phyloP scores from a whole-genome alignment of 495 filamentous ascomycete species.

The Hypoxylon trugodes region DNA sequence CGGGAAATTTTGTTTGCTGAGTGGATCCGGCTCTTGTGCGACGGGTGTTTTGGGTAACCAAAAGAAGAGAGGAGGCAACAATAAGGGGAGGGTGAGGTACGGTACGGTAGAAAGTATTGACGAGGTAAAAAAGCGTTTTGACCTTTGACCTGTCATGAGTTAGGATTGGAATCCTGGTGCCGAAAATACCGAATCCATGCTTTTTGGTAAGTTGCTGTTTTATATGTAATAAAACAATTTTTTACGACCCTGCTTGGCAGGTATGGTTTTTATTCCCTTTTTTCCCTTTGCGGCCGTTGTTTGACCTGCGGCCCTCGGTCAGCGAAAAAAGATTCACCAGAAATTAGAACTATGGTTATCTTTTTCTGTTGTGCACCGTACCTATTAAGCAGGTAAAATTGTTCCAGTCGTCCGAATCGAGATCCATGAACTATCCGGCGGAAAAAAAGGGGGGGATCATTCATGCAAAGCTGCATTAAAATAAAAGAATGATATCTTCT shows the following conservation, averaged over 20 bases:
- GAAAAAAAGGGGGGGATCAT: conserved; percentile 12
- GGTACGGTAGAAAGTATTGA: conserved; percentile 16
- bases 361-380: conserved; percentile 21
- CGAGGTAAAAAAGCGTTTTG: conserved; percentile 23
- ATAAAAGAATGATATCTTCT: neutral
- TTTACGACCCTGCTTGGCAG: conserved; percentile 27
- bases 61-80: conserved; percentile 14
- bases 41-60: conserved; percentile 26
- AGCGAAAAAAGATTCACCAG: conserved; percentile 37
- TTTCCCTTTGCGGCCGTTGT: conserved; percentile 19
- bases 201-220: conserved; percentile 28
- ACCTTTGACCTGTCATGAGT: conserved; percentile 32
- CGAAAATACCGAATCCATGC: conserved; percentile 43
- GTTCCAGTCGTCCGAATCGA: conserved; percentile 16
- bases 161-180: conserved; percentile 40
- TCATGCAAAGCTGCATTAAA: conserved; percentile 22
- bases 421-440: conserved; percentile 16
- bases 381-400: conserved; percentile 23
- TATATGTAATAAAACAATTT: conserved; percentile 36
- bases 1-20: conserved; percentile 26
- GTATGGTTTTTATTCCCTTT: conserved; percentile 3
- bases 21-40: conserved; percentile 28
- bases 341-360: conserved; percentile 15
- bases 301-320: conserved; percentile 37
- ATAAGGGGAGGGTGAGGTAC: conserved; percentile 20